These are phyloP conservation scores for Scheffersomyces segobiensis DNA, from an alignment of 1,139 yeast species.

Conservation along the genomic window DNA sequence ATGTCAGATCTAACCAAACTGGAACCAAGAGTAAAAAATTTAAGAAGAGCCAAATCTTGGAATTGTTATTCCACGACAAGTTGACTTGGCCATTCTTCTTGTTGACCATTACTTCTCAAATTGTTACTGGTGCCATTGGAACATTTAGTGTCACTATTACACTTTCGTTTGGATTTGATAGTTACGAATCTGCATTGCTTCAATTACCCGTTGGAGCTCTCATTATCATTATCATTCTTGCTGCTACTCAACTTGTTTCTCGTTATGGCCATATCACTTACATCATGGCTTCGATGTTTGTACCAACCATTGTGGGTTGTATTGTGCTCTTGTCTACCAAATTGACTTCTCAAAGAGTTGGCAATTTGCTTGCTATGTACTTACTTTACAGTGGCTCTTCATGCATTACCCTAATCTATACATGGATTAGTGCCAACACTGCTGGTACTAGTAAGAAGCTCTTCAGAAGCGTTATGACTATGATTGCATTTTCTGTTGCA, in stretches of 20 bases:
- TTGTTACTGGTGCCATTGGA: conserved; percentile 43
- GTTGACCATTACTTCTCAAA: conserved; percentile 35
- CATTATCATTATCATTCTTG: conserved; percentile 32
- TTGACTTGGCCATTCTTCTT: conserved; percentile 40
- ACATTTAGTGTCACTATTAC: conserved; percentile 43
- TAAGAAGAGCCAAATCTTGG: conserved; percentile 28
- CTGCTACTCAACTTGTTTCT: conserved; percentile 32
- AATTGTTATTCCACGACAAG: conserved; percentile 31
- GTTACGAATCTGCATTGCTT: conserved; percentile 35
- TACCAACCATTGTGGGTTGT: conserved; percentile 38
- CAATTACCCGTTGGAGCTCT: conserved; percentile 43
- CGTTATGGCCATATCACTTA: conserved; percentile 27
- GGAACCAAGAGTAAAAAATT: conserved; percentile 32
- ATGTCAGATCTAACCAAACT: conserved; percentile 17
- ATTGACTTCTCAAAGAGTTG: conserved; percentile 22
- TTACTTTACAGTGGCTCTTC: conserved; percentile 29
- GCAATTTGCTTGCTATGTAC: conserved; percentile 37
- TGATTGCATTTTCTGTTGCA: conserved; percentile 38
- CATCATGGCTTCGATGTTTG: conserved; percentile 30
- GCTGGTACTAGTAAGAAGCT: conserved; percentile 18
- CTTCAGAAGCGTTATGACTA: conserved; percentile 15
- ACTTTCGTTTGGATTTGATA: conserved; percentile 35
- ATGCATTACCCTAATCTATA: conserved; percentile 16
- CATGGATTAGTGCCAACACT: conserved; percentile 18
- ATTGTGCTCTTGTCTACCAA: conserved; percentile 28